phyloP scores from a whole-genome alignment of 352 stramenopile species.

The Blastocystis sp. region DNA sequence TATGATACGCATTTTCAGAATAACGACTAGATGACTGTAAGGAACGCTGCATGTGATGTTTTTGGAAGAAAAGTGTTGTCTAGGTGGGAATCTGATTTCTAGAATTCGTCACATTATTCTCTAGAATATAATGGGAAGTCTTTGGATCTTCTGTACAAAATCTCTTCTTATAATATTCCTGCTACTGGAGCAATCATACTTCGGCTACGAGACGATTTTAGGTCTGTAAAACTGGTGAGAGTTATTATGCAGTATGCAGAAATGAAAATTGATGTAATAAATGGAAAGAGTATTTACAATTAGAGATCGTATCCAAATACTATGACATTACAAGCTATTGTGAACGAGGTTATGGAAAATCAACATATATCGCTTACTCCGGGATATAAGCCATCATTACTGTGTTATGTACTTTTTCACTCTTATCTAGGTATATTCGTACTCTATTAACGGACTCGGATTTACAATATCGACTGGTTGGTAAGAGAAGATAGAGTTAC shows the following conservation, averaged over 20 bases:
- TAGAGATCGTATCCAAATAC: not conserved
- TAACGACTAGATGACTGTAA: not conserved
- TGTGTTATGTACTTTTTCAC: not conserved
- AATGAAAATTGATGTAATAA: not conserved
- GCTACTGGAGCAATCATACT: not conserved
- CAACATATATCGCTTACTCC: not conserved
- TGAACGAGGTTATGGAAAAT: not conserved
- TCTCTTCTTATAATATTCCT: not conserved
- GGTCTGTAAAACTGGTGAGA: not conserved
- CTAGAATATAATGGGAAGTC: constrained; percentile 9
- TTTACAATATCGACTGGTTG: not conserved
- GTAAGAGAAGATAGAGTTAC: not conserved
- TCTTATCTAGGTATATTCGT: not conserved
- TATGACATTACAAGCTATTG: not conserved
- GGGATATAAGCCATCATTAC: not conserved
- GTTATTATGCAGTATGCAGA: not conserved
- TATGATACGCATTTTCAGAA: not conserved
- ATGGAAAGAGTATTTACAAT: too few relatives aligned
- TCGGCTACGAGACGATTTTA: not conserved
- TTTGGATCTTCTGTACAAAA: not conserved
- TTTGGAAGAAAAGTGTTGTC: constrained; percentile 2
- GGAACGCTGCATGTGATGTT: not conserved
- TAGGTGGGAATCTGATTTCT: not conserved
- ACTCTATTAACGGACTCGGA: not conserved
- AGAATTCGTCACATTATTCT: not conserved